phyloP scores from a whole-genome alignment of 2,329 filamentous ascomycete genomes.

The Phaeomoniella chlamydospora region DNA sequence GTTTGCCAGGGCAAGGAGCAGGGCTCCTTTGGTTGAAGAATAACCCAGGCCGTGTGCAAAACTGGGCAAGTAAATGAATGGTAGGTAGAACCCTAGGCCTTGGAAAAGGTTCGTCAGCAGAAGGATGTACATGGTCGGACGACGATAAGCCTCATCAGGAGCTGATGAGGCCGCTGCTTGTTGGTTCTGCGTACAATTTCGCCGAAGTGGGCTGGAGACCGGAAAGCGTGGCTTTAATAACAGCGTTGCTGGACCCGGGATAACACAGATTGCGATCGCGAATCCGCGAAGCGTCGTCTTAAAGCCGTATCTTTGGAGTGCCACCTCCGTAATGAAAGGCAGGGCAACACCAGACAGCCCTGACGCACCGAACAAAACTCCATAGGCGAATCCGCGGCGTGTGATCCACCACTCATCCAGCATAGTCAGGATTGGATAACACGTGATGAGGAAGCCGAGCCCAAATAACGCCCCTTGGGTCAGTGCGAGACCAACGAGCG shows the following conservation, averaged over 20 bases:
- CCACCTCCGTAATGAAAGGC: conserved; percentile 2
- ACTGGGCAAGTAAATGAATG: conserved; percentile 18
- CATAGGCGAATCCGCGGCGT: background rate
- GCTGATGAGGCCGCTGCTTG: no score
- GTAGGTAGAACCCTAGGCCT: conserved; percentile 20
- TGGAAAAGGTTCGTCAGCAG: conserved; percentile 21
- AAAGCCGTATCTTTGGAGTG: conserved; percentile 2
- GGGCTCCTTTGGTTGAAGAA: conserved; percentile 4
- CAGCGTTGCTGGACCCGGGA: conserved; percentile 3
- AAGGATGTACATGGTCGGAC: conserved; percentile 14
- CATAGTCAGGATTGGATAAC: background rate
- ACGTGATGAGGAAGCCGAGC: background rate
- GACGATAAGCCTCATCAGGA: no score
- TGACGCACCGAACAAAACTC: conserved; percentile 2
- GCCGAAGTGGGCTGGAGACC: no score
- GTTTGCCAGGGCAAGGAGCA: conserved; percentile 7
- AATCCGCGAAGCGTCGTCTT: conserved; percentile 3
- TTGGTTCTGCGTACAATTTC: background rate
- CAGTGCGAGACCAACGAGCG: background rate
- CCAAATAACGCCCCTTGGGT: background rate
- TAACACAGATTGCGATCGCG: conserved; percentile 3
- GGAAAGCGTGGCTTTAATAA: conserved; percentile 3
- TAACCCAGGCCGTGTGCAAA: conserved; percentile 11
- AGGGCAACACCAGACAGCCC: conserved; percentile 6
- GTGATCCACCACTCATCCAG: background rate